Base-by-base conservation (phyloP, 108 stramenopile genomes). In the Phaeodactylum tricornutum region DNA sequence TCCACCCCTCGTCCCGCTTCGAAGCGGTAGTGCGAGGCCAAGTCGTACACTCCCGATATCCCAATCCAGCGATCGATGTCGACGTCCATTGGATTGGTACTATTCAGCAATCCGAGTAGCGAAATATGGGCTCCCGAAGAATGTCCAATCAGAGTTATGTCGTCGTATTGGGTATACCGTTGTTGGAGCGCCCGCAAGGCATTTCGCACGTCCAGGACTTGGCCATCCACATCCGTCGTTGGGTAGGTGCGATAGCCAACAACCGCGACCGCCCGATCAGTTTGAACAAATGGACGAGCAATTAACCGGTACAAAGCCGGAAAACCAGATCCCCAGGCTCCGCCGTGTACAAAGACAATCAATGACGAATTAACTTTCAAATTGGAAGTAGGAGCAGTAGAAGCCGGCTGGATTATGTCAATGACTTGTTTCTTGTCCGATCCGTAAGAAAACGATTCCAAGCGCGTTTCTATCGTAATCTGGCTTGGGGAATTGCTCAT, bases 201-300 rank as follows among this genome's bases (percentile, higher is more conserved):
- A 15, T 34, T 40, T 32, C 8, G 46, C 3, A 72, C 12, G 47
- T 72, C 71, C 19, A 57, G 25, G 3, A 62, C 36, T 57, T 72
- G 71, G 19, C 38, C 65, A 12, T 39, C 6, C 4, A 58, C 59
- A 27, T 62, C 36, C 2, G 47, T 50, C 30, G 55, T 48, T 2
- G 71, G 71, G 53, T 66, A 72, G 3, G 61, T 62, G 33, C 71
- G 62, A 36, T 72, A 72, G 23, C 71, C 71, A 4, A 72, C 35
- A 42, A 72, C 26, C 7, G 55, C 65, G 15, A 53, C 52, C 4
- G 21, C 16, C 23, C 25, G 28, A 15, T 60, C 31, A 11, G 48
- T 61, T 28, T 57, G 46, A 8, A 49, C 17, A 50, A 71, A 67
- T 21, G 69, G 66, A 0, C 23, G 9, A 14, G 66, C 66, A 2